A percentile compares a stretch with the other conserved stretches of the same genome.
phyloP scores from a whole-genome alignment of 371 early-diverging fungal genomes.

The Synchytrium microbalum region DNA sequence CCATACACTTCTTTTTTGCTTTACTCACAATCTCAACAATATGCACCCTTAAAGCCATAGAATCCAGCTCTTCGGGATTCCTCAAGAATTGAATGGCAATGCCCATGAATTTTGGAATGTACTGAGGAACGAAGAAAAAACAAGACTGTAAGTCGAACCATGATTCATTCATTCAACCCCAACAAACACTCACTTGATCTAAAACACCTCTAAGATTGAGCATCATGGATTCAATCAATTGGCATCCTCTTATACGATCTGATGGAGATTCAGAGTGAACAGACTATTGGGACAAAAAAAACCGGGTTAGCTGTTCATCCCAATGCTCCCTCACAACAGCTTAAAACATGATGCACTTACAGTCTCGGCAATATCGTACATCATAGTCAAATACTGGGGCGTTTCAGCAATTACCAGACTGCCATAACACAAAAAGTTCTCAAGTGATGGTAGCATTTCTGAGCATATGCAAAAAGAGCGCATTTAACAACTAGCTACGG shows the following conservation, averaged over 20 bases:
- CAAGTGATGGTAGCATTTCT: slow-evolving; percentile 73
- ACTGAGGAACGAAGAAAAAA: slow-evolving; percentile 24
- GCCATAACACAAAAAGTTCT: slow-evolving; percentile 81
- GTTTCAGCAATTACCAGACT: slow-evolving; percentile 54
- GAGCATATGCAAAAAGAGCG: not conserved
- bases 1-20: not conserved
- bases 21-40: slow-evolving; percentile 3
- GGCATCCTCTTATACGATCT: slow-evolving; percentile 69
- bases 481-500: slow-evolving; percentile 1
- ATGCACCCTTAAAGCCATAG: not conserved
- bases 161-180: no score
- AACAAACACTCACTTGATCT: not conserved
- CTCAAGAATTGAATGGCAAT: slow-evolving; percentile 57
- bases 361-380: slow-evolving; percentile 56
- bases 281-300: not conserved
- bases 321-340: no score
- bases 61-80: slow-evolving; percentile 26
- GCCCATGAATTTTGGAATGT: slow-evolving; percentile 51
- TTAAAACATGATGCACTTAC: not conserved
- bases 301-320: no score
- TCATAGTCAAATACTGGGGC: slow-evolving; percentile 51
- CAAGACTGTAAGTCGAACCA: no score
- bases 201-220: slow-evolving; percentile 51
- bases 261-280: slow-evolving; percentile 7
- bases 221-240: slow-evolving; percentile 68